phyloP scores from a whole-genome alignment of 805 yeast genomes.

The Saccharomyces mikatae region DNA sequence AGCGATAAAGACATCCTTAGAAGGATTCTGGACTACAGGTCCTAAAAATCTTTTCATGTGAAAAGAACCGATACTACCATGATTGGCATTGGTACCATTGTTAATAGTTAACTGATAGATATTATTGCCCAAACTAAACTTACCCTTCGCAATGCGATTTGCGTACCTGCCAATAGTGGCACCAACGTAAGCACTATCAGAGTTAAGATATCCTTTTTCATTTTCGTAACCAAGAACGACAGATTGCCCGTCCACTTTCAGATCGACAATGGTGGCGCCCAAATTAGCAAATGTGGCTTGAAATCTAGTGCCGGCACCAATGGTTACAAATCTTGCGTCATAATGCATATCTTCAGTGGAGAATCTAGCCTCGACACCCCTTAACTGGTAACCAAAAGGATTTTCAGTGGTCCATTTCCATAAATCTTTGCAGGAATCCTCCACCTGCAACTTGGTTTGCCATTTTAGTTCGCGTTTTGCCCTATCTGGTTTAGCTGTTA shows the following conservation, averaged over 20 bases:
- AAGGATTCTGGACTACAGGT: conserved; percentile 37
- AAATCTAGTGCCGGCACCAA: conserved; percentile 28
- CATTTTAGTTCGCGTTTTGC: conserved; percentile 62
- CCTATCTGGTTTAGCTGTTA: conserved; percentile 62
- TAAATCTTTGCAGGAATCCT: conserved; percentile 59
- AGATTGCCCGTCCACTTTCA: conserved; percentile 33
- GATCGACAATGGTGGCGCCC: conserved; percentile 44
- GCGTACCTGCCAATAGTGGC: conserved; percentile 62
- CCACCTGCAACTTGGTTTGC: conserved; percentile 48
- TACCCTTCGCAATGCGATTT: conserved; percentile 45
- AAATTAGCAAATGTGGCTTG: conserved; percentile 39
- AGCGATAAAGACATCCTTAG: conserved; percentile 26
- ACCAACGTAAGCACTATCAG: conserved; percentile 47
- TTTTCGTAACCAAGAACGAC: conserved; percentile 36
- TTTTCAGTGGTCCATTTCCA: conserved; percentile 72
- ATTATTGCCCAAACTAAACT: conserved; percentile 35
- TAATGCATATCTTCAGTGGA: conserved; percentile 7
- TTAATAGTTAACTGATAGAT: conserved; percentile 37
- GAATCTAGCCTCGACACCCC: conserved; percentile 20
- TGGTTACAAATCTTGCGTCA: conserved; percentile 22
- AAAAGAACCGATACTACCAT: conserved; percentile 48
- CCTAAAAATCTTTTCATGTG: conserved; percentile 45
- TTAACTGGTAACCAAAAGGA: conserved; percentile 49
- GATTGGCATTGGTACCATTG: conserved; percentile 39
- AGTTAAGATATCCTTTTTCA: conserved; percentile 25